A percentile compares a stretch with the other conserved stretches of the same genome.
These are phyloP conservation scores for Lathyrus aphaca DNA, from an alignment of 306 rosid species.

Conservation along the genomic window DNA sequence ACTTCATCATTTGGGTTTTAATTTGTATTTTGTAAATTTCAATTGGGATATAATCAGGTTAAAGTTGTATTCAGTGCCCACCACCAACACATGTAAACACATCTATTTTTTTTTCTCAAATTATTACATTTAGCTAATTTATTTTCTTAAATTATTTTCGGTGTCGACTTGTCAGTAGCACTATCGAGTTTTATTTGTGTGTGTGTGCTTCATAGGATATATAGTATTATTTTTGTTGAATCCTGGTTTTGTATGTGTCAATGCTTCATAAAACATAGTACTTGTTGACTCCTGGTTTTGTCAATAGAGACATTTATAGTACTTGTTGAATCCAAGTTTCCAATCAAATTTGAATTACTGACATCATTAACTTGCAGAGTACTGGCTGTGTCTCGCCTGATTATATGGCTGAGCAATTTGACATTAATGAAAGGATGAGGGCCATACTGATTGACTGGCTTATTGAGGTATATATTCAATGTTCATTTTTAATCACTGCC, in stretches of 20 bases:
- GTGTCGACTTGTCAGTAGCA: neutral
- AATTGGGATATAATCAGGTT: neutral
- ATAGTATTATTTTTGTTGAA: neutral
- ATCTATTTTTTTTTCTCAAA: neutral
- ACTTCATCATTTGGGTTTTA: neutral
- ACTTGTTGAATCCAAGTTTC: neutral
- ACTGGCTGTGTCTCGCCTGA: conserved; percentile 61
- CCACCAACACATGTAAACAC: neutral
- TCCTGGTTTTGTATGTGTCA: neutral
- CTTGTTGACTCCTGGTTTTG: neutral
- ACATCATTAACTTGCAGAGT: conserved; percentile 50
- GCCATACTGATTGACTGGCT: conserved; percentile 97
- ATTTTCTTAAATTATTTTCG: too few species aligned
- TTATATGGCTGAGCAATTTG: conserved; percentile 75
- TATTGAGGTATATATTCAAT: conserved; percentile 67
- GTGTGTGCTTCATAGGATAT: neutral
- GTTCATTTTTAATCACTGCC: conserved; percentile 33
- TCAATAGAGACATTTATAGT: neutral
- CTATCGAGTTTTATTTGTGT: neutral
- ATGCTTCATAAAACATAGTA: neutral
- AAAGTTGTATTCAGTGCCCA: neutral
- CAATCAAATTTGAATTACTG: conserved; percentile 35
- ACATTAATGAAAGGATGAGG: conserved; percentile 96
- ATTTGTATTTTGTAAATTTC: neutral
- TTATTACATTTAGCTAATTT: neutral